Evolutionary conservation across 164 flowering plant species (phyloP), one percentile per base, ranked within the genome.

Genomic region (Platanus orientalis): DNA sequence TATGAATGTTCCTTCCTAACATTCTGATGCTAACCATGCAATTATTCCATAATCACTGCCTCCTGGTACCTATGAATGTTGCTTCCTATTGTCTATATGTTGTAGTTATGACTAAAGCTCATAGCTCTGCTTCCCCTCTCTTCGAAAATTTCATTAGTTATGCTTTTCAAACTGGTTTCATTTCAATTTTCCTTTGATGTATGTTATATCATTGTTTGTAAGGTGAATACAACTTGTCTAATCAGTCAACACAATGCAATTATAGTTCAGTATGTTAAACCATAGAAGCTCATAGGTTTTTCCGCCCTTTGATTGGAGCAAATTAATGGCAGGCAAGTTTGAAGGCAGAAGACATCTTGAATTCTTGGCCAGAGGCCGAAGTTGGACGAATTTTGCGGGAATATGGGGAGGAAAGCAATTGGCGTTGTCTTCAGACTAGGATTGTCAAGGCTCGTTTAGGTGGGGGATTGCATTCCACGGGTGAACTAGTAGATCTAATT

Each of bases 371-470:
- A n/a, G 94, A 81, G 55, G 66, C 62, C 72, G 97, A 94, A 75
- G 76, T 94, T 49, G 99, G 96, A 11, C 76, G 89, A 60, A 76
- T 94, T 62, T 63, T 94, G 52, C 79, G 88, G 45, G 99, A 91
- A 0, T 94, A 86, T 78, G 97, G 99, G 29, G 97, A 94, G 76
- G 99, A 91, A 77, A 86, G 85, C 72, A 84, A 86, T 63, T 94
- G 99, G 99, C 72, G 40, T 25, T 54, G 61, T 58, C 88, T 94
- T 63, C 97, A 81, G 64, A 79, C 74, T 25, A 94, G 78, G 67
- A 91, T 91, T 73, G 70, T 84, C 24, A 83, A 82, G 57, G 93
- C 97, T 40, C 93, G 97, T 62, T 61, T 60, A 19, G 28, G 24
- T 25, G 97, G 98, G 53, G 97, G 97, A 25, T 62, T 93, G 72